Conservation (phyloP, 768 basidiomycete genomes). For the Pleurotus tuoliensis region DNA sequence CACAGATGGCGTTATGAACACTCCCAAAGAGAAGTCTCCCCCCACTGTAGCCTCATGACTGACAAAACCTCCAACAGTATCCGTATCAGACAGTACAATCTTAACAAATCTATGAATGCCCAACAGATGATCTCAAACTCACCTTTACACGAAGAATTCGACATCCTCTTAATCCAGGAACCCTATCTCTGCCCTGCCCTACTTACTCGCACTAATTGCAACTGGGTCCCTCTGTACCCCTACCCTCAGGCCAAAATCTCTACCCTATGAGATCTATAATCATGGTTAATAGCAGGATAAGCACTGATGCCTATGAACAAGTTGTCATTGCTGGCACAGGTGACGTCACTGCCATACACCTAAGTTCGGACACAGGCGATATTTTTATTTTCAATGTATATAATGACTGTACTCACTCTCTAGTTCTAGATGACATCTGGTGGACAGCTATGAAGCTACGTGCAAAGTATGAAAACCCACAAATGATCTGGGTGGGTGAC, state of each 20-base stretch:
- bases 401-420: constrained; percentile 14
- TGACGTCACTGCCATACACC: constrained; percentile 23
- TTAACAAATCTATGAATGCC: constrained; percentile 19
- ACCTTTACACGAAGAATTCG: constrained; percentile 6
- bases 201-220: neutral
- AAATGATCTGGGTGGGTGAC: constrained; percentile 32
- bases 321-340: constrained; percentile 14
- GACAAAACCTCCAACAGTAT: too few relatives aligned
- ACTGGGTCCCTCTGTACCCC: neutral
- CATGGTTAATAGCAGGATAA: constrained; percentile 17
- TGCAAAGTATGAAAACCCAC: neutral
- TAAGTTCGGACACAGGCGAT: constrained; percentile 10
- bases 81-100: constrained; percentile 17
- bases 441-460: neutral
- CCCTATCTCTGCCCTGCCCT: constrained; percentile 20
- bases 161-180: constrained; percentile 28
- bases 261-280: constrained; percentile 14
- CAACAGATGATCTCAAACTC: constrained; percentile 11
- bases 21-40: too few relatives aligned
- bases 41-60: too few relatives aligned
- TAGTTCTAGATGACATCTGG: neutral
- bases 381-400: constrained; percentile 25
- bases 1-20: too few relatives aligned
- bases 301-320: constrained; percentile 14
- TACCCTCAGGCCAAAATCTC: neutral